These are phyloP conservation scores for Nemophila menziesii DNA, from an alignment of 257 asterid genomes.

Conservation along the genomic window DNA sequence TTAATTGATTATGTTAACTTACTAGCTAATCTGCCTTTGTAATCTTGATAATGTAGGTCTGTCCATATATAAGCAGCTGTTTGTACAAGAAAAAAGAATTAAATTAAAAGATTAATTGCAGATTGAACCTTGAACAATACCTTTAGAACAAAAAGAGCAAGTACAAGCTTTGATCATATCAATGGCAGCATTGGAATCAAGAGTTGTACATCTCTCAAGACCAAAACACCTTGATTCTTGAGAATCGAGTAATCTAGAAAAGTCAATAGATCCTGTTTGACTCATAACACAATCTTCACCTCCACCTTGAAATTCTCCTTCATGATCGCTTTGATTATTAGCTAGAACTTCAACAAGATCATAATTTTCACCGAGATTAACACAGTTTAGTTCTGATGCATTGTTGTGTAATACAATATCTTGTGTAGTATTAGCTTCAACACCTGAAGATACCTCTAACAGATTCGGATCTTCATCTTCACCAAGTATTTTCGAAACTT, in stretches of 20 bases:
- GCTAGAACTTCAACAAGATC: constrained; percentile 29
- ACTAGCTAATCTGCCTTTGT: constrained; percentile 66
- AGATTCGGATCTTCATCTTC: neutral
- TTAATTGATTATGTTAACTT: constrained; percentile 10
- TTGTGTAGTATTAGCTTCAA: neutral
- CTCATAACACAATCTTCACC: constrained; percentile 45
- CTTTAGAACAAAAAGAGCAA: constrained; percentile 80
- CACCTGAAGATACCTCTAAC: neutral
- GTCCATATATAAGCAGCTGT: constrained; percentile 75
- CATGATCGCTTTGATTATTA: constrained; percentile 23
- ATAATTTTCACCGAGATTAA: constrained; percentile 10
- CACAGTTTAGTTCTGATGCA: constrained; percentile 14
- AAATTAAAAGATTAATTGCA: neutral
- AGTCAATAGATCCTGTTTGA: constrained; percentile 54
- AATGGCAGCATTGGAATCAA: constrained; percentile 14
- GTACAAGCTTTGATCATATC: constrained; percentile 51
- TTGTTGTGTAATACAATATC: neutral
- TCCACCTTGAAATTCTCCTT: constrained; percentile 33
- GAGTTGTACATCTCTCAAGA: constrained; percentile 30
- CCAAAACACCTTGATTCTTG: constrained; percentile 55
- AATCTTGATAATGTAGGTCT: constrained; percentile 80
- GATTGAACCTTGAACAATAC: constrained; percentile 20
- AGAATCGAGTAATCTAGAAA: constrained; percentile 41
- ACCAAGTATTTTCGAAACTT: neutral
- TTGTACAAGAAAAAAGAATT: constrained; percentile 4